Percentiles rank a stretch among this genome's conserved stretches.
Conservation (phyloP, 2,329 filamentous ascomycete species). For the Elsinoe perseae region DNA sequence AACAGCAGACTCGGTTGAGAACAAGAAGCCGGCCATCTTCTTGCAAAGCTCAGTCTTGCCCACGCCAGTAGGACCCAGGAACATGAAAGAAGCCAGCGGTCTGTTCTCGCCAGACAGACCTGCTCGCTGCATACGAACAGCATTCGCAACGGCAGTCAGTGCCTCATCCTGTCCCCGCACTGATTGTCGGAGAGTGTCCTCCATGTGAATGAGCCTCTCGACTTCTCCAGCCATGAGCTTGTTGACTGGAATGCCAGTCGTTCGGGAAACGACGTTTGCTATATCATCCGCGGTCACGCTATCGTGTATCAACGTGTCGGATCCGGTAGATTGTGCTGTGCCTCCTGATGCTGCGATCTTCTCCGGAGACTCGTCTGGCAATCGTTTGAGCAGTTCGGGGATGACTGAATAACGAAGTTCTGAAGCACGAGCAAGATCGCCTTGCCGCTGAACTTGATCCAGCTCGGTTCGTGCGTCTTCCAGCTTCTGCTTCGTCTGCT, state of each 20-base stretch:
- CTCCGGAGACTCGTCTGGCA: conserved; percentile 66
- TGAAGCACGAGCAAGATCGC: conserved; percentile 83
- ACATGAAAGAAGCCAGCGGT: conserved; percentile 92
- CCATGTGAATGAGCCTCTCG: conserved; percentile 93
- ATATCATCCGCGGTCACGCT: conserved; percentile 95
- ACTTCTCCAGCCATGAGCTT: conserved; percentile 91
- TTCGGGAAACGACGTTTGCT: conserved; percentile 78
- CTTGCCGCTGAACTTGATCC: conserved; percentile 77
- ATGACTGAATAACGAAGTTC: conserved; percentile 86
- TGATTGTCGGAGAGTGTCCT: conserved; percentile 73
- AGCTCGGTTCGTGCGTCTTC: conserved; percentile 79
- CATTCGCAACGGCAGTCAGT: conserved; percentile 80
- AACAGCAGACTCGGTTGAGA: conserved; percentile 84
- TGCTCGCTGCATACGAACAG: conserved; percentile 86
- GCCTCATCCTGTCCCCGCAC: conserved; percentile 93
- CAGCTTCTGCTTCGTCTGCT: conserved; percentile 78
- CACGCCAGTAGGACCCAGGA: conserved; percentile 90
- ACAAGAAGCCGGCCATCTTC: conserved; percentile 86
- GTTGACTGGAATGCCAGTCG: conserved; percentile 85
- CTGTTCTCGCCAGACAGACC: conserved; percentile 86
- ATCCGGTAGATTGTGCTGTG: conserved; percentile 12
- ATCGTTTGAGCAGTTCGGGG: conserved; percentile 66
- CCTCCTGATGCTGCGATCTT: conserved; percentile 19
- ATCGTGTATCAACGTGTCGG: conserved; percentile 71
- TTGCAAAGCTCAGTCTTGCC: conserved; percentile 98